Base-by-base conservation (phyloP, 2,329 filamentous ascomycete species). In the Ciborinia camelliae region DNA sequence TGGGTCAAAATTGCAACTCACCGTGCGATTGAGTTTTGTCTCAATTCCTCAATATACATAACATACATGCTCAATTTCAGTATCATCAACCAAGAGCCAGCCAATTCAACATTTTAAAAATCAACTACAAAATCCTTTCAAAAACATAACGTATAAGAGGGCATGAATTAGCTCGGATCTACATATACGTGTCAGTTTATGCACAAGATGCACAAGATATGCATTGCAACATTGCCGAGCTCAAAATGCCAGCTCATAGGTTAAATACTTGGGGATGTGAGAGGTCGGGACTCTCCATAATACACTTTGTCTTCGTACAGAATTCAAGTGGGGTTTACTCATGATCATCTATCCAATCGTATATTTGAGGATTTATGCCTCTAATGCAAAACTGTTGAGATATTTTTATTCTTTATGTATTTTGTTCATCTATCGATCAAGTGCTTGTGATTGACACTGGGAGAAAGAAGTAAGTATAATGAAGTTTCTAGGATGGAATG, bases 401-500 rank as follows among this genome's bases (percentile, higher is more conserved):
- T 43, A 20, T 62, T 35, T 35, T 26, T 14, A 23, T 45, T 37
- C n/a, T 30, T 8, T 35, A 20, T 30, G 39, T 39, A n/a, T 43
- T 20, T 35, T 5, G 4, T 55, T 26, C 28, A 37, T 62, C 54
- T 64, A 69, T 55, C 63, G 60, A 45, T 69, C 68, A 14, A 69
- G 59, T 41, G 67, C 68, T 65, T 69, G 68, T 28, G 63, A 67
- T 62, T 67, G 65, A 65, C 68, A 69, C 68, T 71, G 53, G n/a
- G 14, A 28, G n/a, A 45, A 43, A 28, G n/a, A 45, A 43, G 59
- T 62, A 26, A 62, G 59, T 54, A 41, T 23, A 54, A 52, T 32
- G 43, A 52, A 20, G 30, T 18, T 28, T n/a, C 28, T 20, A 57
- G 23, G 20, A 14, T 58, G n/a, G 23, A 18, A 28, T 43, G 12